These are phyloP conservation scores for Amniculicola lignicola DNA, from an alignment of 495 filamentous ascomycete genomes.

Conservation along the genomic window DNA sequence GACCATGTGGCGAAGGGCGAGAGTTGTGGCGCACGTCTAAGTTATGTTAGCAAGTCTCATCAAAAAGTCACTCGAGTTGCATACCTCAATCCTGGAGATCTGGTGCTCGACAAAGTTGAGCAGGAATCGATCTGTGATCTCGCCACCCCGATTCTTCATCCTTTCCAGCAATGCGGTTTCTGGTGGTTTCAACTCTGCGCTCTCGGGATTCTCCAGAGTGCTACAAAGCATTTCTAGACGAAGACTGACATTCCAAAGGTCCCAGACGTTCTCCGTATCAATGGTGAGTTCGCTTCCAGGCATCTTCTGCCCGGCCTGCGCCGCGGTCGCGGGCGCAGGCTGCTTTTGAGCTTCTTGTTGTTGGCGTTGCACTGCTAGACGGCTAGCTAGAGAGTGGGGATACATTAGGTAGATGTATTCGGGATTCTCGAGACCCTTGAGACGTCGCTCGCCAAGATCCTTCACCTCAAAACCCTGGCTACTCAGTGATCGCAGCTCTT, in stretches of 20 bases:
- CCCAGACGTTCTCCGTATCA: constrained; percentile 81
- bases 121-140: constrained; percentile 81
- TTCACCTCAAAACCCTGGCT: constrained; percentile 96
- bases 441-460: constrained; percentile 85
- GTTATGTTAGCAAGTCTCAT: background rate
- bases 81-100: constrained; percentile 90
- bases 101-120: constrained; percentile 89
- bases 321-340: constrained; percentile 4
- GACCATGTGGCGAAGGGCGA: constrained; percentile 45
- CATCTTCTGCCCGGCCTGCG: constrained; percentile 36
- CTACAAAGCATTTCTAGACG: constrained; percentile 90
- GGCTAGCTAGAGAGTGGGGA: constrained; percentile 79
- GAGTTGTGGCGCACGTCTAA: constrained; percentile 44
- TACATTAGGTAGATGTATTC: constrained; percentile 93
- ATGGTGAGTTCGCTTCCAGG: constrained; percentile 48
- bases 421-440: constrained; percentile 97
- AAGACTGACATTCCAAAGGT: constrained; percentile 82
- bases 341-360: constrained; percentile 44
- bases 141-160: constrained; percentile 78
- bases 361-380: constrained; percentile 63
- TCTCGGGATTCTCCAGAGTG: constrained; percentile 65
- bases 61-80: constrained; percentile 33
- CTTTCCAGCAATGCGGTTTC: constrained; percentile 78
- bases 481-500: constrained; percentile 80
- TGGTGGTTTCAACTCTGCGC: constrained; percentile 59